Evolutionary conservation across 768 basidiomycete species (phyloP), one percentile per base, ranked within the genome.

Genomic region (Leucosporidium creatinivorum): DNA sequence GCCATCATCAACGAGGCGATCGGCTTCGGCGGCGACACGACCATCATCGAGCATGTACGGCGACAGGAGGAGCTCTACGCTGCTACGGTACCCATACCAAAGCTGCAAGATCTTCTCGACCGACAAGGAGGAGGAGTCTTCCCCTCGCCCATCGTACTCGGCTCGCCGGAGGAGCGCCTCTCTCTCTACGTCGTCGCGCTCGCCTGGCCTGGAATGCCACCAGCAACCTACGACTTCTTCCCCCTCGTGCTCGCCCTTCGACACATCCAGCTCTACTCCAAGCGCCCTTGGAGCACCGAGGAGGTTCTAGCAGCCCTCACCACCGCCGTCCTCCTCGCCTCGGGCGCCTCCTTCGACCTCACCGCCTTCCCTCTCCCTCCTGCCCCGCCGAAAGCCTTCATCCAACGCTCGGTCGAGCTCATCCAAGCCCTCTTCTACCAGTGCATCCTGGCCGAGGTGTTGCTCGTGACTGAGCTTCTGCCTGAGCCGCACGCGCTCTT

Each of bases 171-270:
- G 6, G 28, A 15, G 21, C 55, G 55, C 30, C 55, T 57, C 15
- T 57, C 55, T 5, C 28, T 57, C 55, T 57, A 57, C 30, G 18
- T 57, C 55, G 28, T 19, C 19, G 18, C 28, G 15, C 30, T 57
- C 28, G 10, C 2, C 28, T 25, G 25, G 25, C 55, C 55, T 19
- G 7, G 23, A 21, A 13, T 44, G 31, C 51, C 47, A 4, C 44
- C 52, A 25, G 51, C 51, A 49, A 59, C 31, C 19, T 28, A 30
- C 47, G n/a, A 19, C 3, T 10, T 52, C 54, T 23, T 58, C 31
- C 63, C 63, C 1, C 56, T 65, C 63, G 33, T 65, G 33, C 63
- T 65, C 57, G 55, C 65, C 4, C 65, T 66, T 25, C 65, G 54
- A 1, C 65, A 66, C 48, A 56, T 66, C 48, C 50, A 25, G 4